Evolutionary conservation across 1,284 basidiomycete species (phyloP).

Genomic region (Papiliotrema laurentii): DNA sequence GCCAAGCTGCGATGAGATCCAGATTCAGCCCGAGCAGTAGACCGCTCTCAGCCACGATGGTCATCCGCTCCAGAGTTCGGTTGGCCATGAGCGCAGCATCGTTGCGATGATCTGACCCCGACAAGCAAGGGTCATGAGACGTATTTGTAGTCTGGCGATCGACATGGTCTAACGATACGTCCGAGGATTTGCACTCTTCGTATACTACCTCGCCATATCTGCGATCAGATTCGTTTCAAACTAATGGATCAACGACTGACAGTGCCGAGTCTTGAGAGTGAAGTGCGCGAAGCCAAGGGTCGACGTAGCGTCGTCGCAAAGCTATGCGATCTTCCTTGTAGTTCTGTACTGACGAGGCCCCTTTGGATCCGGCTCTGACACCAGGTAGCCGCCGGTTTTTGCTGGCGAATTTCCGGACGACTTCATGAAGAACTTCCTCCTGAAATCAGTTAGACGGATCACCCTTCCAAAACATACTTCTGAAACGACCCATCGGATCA

Average conservation of each 20-base stretch:
- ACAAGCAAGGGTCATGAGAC: too few relatives aligned
- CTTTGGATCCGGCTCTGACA: constrained; percentile 52
- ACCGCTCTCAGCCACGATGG: constrained; percentile 22
- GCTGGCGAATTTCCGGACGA: constrained; percentile 35
- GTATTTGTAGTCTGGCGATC: background rate
- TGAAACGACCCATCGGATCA: constrained; percentile 51
- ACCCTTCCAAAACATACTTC: constrained; percentile 53
- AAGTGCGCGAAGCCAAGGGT: constrained; percentile 61
- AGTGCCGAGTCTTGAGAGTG: constrained; percentile 56
- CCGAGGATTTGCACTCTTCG: constrained; percentile 24
- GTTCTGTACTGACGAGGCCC: constrained; percentile 47
- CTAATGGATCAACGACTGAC: constrained; percentile 45
- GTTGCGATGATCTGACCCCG: too few relatives aligned
- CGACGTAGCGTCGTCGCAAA: constrained; percentile 57
- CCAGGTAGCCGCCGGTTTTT: constrained; percentile 55
- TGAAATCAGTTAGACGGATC: constrained; percentile 13
- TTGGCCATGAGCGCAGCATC: too few relatives aligned
- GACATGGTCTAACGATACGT: background rate
- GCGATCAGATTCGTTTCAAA: constrained; percentile 1
- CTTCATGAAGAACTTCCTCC: constrained; percentile 30
- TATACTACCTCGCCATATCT: constrained; percentile 32
- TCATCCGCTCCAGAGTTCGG: constrained; percentile 29
- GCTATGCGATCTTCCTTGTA: constrained; percentile 59
- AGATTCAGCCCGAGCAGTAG: constrained; percentile 62
- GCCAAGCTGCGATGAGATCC: constrained; percentile 61